Evolutionary conservation across 2,329 filamentous ascomycete genomes (phyloP).

Genomic region (Fusarium ramigenum): DNA sequence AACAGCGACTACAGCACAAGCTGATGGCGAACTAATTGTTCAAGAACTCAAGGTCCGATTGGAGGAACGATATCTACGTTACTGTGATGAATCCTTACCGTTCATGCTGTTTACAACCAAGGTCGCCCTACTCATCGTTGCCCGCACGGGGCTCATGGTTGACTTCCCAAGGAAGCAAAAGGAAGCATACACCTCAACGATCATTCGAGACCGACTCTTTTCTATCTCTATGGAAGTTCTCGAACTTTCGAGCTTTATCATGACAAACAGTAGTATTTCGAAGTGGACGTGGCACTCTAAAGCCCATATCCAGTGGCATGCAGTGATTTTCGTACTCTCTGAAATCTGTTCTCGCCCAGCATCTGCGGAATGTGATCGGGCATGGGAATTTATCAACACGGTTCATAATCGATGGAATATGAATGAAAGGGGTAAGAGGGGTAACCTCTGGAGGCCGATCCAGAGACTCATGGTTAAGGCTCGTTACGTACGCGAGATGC

Average conservation of each 20-base stretch:
- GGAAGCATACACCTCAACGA: accelerated
- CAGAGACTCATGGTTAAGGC: not conserved
- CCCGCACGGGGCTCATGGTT: not conserved
- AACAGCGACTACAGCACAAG: not conserved
- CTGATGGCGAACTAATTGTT: not conserved
- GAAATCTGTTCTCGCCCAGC: not conserved
- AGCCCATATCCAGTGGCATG: not conserved
- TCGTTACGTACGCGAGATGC: not conserved
- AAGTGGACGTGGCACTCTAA: slow-evolving; percentile 7
- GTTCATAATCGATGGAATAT: not conserved
- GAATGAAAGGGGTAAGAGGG: not conserved
- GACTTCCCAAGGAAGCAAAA: not conserved
- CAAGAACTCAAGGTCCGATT: not conserved
- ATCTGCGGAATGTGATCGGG: accelerated
- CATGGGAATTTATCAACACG: not conserved
- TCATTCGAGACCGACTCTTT: not conserved
- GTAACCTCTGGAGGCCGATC: not conserved
- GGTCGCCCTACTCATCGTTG: not conserved
- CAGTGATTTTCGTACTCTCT: not conserved
- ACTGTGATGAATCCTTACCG: not conserved
- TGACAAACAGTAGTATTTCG: not conserved
- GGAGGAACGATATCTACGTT: not conserved
- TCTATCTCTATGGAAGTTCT: not conserved
- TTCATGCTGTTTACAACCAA: not conserved
- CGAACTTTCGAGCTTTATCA: not conserved